Evolutionary conservation across 2,329 filamentous ascomycete genomes (phyloP), one percentile per base, ranked within the genome.

Genomic region (Fusarium sambucinum): DNA sequence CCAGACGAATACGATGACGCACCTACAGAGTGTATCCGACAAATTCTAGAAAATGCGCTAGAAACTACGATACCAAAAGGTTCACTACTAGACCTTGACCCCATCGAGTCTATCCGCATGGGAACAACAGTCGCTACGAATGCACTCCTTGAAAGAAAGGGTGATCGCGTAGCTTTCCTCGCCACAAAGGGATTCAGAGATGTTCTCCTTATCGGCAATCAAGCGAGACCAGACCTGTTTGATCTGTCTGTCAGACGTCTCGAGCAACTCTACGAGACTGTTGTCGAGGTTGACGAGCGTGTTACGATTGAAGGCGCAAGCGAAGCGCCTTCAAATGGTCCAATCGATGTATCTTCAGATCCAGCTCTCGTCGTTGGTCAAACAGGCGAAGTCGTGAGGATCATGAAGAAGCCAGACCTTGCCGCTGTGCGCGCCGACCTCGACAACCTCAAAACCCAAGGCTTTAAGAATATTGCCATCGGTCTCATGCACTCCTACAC

Each of bases 121-220:
- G 91, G 91, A n/a, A 93, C 91, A 1, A 93, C 91, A 1, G 91
- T 93, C 3, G 91, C 91, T 2, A 93, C 91, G 0, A 93, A 93
- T 76, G 91, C 91, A 2, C 79, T 93, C n/a, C 80, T 93, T 2
- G 91, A 93, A 74, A 81, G 90, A 40, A 93, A 93, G 75, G 91
- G 91, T 25, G 90, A 92, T 70, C 85, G 85, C 38, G 89, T 91
- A 67, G 91, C 90, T 0, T 84, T 93, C 72, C 83, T 93, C 3
- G 89, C 90, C 0, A 92, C 90, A 3, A 89, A 87, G 57, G 91
- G 91, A 0, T 93, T 93, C 80, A 87, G 88, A 65, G 90, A 93
- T 73, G 89, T 89, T 67, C 80, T 93, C 6, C 84, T 86, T 29
- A 93, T 93, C 70, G 90, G 91, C 1, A 92, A 93, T 71, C 91